Evolutionary conservation across 176 grass and related monocot species (phyloP), one percentile per base, ranked within the genome.

Genomic region (Melocanna baccifera): DNA sequence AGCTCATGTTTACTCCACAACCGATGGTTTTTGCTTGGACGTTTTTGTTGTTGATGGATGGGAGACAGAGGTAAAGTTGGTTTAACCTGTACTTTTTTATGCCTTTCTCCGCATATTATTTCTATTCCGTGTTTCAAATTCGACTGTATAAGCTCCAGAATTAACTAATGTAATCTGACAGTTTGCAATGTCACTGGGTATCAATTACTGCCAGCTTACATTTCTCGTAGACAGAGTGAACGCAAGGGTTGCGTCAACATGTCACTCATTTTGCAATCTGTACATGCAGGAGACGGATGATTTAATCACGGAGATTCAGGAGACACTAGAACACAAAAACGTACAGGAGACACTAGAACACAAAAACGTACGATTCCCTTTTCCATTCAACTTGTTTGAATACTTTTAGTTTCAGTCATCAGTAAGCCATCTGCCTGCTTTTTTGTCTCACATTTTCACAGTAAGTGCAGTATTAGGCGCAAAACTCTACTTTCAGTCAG

Each of bases 1-100:
- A 88, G 90, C 90, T 86, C 92, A 97, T 93, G 92, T 97, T 75
- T 94, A 94, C 86, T 97, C 92, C 63, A 94, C 95, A 56, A 81
- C n/a, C 4, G 95, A 97, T 91, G 87, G 89, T 9, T 86, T 85
- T 87, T 97, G 88, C 72, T 87, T 97, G 92, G 92, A 90, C 58
- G 79, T 92, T 69, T 94, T 97, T 78, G 85, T 93, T 81, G 92
- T 97, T 48, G 90, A 94, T 88, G 95, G 95, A 7, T 97, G 95
- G 92, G 41, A 81, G 6, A 82, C 75, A 51, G 41, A 94, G 95
- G 95, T 97, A 75, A 22, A 45, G 2, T 88, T 82, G 45, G 3
- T 87, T 85, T 69, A 20, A 62, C 36, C 36, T 81, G 19, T 48
- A 73, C 36, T 81, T 18, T 66, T 73, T 55, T 45, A 57, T 22